Conservation (phyloP, 371 early-diverging fungal species). For the Mucor plumbeus region DNA sequence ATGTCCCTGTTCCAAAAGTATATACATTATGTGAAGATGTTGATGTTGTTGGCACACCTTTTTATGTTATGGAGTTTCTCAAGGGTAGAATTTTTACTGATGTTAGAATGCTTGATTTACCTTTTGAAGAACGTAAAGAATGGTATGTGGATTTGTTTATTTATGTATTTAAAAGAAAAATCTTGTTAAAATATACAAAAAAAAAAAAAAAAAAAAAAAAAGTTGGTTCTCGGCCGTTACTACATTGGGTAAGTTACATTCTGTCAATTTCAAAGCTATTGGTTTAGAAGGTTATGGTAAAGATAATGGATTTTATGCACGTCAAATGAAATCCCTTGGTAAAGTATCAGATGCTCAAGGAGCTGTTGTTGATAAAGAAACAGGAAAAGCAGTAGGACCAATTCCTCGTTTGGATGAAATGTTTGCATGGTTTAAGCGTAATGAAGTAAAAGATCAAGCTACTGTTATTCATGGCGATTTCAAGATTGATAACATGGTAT, state of each 20-base stretch:
- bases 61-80: constrained; percentile 94
- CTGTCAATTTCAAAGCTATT: constrained; percentile 64
- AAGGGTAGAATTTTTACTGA: constrained; percentile 86
- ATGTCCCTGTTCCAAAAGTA: constrained; percentile 90
- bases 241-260: constrained; percentile 82
- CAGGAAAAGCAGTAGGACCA: constrained; percentile 64
- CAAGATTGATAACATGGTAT: constrained; percentile 54
- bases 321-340: constrained; percentile 79
- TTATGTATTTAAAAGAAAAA: neutral
- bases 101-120: constrained; percentile 58
- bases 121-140: constrained; percentile 58
- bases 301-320: constrained; percentile 74
- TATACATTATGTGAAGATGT: constrained; percentile 83
- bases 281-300: constrained; percentile 79
- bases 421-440: no score
- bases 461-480: constrained; percentile 92
- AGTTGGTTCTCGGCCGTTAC: constrained; percentile 77
- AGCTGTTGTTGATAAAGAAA: constrained; percentile 58
- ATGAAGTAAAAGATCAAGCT: constrained; percentile 73
- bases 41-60: constrained; percentile 85
- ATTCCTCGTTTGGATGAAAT: no score
- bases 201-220: no score
- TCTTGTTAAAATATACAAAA: neutral
- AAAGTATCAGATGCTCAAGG: constrained; percentile 76
- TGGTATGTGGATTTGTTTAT: constrained; percentile 45